These are phyloP conservation scores for Venturia nashicola DNA, from an alignment of 2,329 filamentous ascomycete genomes.

Conservation along the genomic window DNA sequence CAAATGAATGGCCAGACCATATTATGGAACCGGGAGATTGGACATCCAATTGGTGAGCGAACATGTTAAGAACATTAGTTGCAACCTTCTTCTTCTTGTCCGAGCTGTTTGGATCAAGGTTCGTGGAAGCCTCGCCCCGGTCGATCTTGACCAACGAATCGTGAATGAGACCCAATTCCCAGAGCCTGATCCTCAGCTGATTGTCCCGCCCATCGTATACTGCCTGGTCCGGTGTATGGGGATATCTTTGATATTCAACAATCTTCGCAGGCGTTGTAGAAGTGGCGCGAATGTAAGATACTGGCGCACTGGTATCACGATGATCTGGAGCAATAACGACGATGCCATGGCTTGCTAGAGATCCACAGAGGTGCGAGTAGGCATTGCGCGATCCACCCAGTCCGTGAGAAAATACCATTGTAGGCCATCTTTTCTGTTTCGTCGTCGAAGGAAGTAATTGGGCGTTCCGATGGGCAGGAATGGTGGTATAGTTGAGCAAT, in stretches of 20 bases:
- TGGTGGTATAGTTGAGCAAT: slow-evolving; percentile 59
- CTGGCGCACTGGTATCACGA: slow-evolving; percentile 65
- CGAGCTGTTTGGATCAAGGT: slow-evolving; percentile 31
- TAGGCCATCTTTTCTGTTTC: slow-evolving; percentile 54
- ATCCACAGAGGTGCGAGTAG: slow-evolving; percentile 73
- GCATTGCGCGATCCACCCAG: slow-evolving; percentile 70
- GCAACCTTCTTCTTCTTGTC: slow-evolving; percentile 21
- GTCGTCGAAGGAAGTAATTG: slow-evolving; percentile 39
- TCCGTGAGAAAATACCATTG: slow-evolving; percentile 77
- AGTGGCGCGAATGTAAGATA: slow-evolving; percentile 58
- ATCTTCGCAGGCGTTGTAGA: slow-evolving; percentile 25
- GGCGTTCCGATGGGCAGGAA: slow-evolving; percentile 63
- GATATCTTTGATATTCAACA: slow-evolving; percentile 33
- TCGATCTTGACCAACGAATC: slow-evolving; percentile 58
- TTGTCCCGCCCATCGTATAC: slow-evolving; percentile 55
- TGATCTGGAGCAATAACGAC: slow-evolving; percentile 75
- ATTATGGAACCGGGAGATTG: slow-evolving; percentile 59
- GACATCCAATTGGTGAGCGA: slow-evolving; percentile 52
- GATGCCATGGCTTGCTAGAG: slow-evolving; percentile 67
- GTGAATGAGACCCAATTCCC: slow-evolving; percentile 64
- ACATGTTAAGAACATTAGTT: slow-evolving; percentile 41
- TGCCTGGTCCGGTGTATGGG: slow-evolving; percentile 53
- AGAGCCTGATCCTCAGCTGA: slow-evolving; percentile 63
- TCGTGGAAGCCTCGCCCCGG: slow-evolving; percentile 33
- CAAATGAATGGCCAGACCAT: slow-evolving; percentile 73